Base-by-base conservation (phyloP, 768 basidiomycete species). In the Pisolithus orientalis region DNA sequence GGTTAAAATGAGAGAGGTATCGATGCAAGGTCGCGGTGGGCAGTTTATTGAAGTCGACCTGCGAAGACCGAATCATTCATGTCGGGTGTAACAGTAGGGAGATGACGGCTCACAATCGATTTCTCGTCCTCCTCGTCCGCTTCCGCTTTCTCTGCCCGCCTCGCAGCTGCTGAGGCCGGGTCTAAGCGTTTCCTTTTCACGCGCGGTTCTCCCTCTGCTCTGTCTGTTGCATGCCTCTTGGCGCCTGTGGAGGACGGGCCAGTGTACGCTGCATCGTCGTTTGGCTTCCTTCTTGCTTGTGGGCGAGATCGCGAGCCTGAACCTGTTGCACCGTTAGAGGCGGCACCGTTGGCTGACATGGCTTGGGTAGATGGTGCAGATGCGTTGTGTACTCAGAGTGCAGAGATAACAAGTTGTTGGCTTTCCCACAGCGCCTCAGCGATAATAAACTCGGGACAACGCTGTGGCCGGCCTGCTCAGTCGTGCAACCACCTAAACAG, bases 31-130 rank as follows among this genome's bases (percentile, higher is more conserved):
- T 77, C 16, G 78, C 68, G 11, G 74, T 71, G n/a, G 89, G 79
- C 71, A 91, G 74, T 58, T 80, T 80, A 43, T 75, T 72, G 64
- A 92, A 90, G 62, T 91, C 86, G 58, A 91, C 79, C 89, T 92
- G 65, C 34, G 13, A 13, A 25, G 21, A 39, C 51, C 14, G 7
- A 1, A 14, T 45, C 6, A 56, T 49, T 49, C 43, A 38, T 34
- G n/a, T 47, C 46, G 8, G 24, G n/a, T 25, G 40, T 37, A 25
- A 17, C 31, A 11, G n/a, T 24, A 21, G n/a, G 24, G 17, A 16
- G 25, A 52, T 44, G 53, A 38, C 29, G 24, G 54, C 57, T 37
- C 51, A 70, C 77, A 54, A 62, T 57, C 42, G 65, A 66, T 37
- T 59, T 65, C 14, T 65, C 60, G 28, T 63, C 57, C 3, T 67